These are phyloP conservation scores for Pseudogymnoascus sp. DNA, from an alignment of 2,329 filamentous ascomycete genomes.

Conservation along the genomic window DNA sequence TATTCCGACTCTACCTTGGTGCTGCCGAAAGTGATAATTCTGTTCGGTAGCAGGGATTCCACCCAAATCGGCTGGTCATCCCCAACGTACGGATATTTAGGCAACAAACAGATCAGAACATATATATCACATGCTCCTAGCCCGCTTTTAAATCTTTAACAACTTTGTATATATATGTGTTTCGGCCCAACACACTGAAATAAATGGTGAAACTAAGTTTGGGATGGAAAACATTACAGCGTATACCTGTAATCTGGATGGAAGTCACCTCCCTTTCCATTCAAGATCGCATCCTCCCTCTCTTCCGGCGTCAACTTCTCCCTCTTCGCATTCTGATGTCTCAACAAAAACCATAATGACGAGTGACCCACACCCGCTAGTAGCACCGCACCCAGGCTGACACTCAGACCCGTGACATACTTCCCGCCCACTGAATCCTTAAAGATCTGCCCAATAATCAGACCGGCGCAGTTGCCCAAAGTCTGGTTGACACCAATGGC, in stretches of 20 bases:
- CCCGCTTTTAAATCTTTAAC: not conserved
- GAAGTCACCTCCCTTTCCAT: constrained; percentile 23
- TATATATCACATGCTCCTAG: not conserved
- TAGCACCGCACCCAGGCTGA: constrained; percentile 20
- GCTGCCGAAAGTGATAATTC: no score
- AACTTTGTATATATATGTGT: not conserved
- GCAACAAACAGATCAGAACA: not conserved
- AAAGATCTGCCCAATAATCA: constrained; percentile 15
- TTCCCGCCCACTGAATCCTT: constrained; percentile 19
- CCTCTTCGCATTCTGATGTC: constrained; percentile 19
- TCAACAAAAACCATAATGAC: constrained; percentile 19
- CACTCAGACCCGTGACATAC: constrained; percentile 21
- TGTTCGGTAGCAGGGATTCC: not conserved
- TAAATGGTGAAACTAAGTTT: not conserved
- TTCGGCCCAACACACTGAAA: not conserved
- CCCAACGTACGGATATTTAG: not conserved
- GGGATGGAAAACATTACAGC: not conserved
- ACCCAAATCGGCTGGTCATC: not conserved
- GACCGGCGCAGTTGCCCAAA: constrained; percentile 40
- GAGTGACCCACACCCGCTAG: constrained; percentile 20
- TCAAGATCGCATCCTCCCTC: constrained; percentile 19
- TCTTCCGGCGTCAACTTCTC: constrained; percentile 21
- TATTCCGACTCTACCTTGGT: no score
- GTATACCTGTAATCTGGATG: constrained; percentile 22
- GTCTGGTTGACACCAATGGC: constrained; percentile 41